phyloP scores from a whole-genome alignment of 2,329 filamentous ascomycete species.

The Penicillium sp. region DNA sequence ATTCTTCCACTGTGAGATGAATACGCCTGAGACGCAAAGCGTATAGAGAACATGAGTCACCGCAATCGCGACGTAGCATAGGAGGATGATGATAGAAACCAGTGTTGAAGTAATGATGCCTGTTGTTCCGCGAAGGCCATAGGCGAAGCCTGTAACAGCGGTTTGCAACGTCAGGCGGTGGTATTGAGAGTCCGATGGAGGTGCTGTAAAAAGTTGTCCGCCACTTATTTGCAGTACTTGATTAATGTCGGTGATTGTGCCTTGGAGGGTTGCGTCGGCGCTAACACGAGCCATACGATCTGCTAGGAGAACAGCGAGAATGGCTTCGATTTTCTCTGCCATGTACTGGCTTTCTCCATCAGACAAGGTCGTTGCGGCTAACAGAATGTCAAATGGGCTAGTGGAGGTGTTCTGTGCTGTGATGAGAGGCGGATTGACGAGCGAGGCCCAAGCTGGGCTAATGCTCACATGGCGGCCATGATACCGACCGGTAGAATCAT shows the following conservation, averaged over 20 bases:
- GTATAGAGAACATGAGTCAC: not conserved
- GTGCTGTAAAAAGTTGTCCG: not conserved
- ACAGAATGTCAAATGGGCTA: not conserved
- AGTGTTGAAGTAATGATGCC: not conserved
- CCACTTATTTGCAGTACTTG: not conserved
- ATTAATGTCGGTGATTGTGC: not conserved
- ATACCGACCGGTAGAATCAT: not conserved
- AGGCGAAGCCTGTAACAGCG: not conserved
- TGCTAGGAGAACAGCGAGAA: not conserved
- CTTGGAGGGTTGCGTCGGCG: not conserved
- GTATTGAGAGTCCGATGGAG: not conserved
- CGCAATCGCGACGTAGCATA: not conserved
- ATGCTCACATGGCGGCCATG: not conserved
- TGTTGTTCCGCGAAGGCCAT: not conserved
- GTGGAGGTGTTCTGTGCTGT: not conserved
- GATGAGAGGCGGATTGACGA: not conserved
- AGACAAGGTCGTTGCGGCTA: not conserved
- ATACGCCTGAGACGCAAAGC: not conserved
- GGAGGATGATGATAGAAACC: not conserved
- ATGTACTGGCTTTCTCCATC: not conserved
- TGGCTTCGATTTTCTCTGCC: not conserved
- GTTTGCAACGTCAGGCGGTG: not conserved
- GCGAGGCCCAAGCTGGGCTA: not conserved
- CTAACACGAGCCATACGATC: not conserved
- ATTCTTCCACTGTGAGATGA: not conserved